Percentiles rank a stretch among this genome's conserved stretches.
These are phyloP conservation scores for Farysia itapuensis DNA, from an alignment of 1,284 basidiomycete species.

Conservation along the genomic window DNA sequence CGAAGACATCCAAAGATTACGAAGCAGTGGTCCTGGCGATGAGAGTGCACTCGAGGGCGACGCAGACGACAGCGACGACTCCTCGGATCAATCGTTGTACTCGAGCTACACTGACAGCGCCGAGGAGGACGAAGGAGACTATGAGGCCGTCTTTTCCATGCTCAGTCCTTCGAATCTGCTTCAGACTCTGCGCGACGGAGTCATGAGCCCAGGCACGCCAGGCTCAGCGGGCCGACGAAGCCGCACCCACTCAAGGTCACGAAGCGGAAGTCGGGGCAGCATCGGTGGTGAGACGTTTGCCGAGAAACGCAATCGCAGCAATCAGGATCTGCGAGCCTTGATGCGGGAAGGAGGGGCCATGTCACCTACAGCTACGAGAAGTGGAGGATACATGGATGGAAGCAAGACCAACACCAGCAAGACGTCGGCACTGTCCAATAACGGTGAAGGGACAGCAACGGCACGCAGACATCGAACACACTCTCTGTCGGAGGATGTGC, in stretches of 20 bases:
- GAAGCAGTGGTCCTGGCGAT: conserved; percentile 4
- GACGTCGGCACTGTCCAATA: conserved; percentile 16
- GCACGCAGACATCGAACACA: conserved; percentile 31
- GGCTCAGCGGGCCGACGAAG: conserved; percentile 20
- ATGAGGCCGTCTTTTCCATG: conserved; percentile 55
- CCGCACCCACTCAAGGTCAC: conserved; percentile 38
- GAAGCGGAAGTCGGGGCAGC: conserved; percentile 40
- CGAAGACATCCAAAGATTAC: conserved; percentile 26
- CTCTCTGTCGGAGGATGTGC: conserved; percentile 39
- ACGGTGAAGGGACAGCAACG: conserved; percentile 12
- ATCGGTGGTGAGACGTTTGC: conserved; percentile 42
- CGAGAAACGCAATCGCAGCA: conserved; percentile 50
- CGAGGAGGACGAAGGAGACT: conserved; percentile 54
- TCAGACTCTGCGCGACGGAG: conserved; percentile 20
- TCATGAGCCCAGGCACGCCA: conserved; percentile 30
- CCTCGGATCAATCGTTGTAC: conserved; percentile 27
- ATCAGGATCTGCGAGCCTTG: conserved; percentile 43
- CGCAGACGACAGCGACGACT: conserved; percentile 24
- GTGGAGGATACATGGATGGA: conserved; percentile 9
- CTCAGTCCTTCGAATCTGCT: conserved; percentile 30
- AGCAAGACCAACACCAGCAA: conserved; percentile 3
- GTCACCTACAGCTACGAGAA: conserved; percentile 27
- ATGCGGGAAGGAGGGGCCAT: conserved; percentile 42
- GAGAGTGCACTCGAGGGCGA: conserved; percentile 1
- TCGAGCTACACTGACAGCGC: conserved; percentile 26